Conservation (phyloP, 2,329 filamentous ascomycete species). For the Ophiostoma quercus region DNA sequence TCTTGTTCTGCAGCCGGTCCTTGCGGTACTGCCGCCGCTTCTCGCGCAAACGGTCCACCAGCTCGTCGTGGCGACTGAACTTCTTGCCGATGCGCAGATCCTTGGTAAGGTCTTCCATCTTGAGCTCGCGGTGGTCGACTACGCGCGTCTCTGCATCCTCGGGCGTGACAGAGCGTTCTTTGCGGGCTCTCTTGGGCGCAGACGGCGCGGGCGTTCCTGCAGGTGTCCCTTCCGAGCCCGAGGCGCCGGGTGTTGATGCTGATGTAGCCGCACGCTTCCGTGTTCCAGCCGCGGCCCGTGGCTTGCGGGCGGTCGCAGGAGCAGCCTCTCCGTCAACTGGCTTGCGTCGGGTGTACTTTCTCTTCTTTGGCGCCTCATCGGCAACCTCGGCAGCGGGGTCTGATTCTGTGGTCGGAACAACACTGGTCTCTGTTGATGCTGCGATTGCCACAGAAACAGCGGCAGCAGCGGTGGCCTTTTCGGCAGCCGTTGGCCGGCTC, state of each 20-base stretch:
- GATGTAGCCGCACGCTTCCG: conserved; percentile 7
- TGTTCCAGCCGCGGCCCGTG: background rate
- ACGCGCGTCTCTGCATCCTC: conserved; percentile 57
- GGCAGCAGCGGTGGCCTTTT: background rate
- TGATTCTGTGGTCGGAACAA: conserved; percentile 5
- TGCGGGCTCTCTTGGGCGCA: conserved; percentile 31
- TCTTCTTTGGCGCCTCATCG: conserved; percentile 17
- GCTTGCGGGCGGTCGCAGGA: background rate
- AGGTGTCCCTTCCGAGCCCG: background rate
- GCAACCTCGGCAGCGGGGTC: background rate
- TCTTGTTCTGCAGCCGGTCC: conserved; percentile 38
- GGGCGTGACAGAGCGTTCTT: conserved; percentile 51
- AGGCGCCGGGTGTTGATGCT: background rate
- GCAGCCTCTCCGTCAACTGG: conserved; percentile 1
- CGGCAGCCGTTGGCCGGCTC: conserved; percentile 15
- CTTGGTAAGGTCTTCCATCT: conserved; percentile 67
- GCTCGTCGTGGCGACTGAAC: conserved; percentile 67
- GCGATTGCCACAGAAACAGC: background rate
- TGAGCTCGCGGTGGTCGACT: conserved; percentile 62
- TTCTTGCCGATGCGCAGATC: conserved; percentile 68
- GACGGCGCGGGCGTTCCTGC: conserved; percentile 14
- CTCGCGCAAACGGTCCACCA: conserved; percentile 60
- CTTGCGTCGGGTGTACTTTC: conserved; percentile 22
- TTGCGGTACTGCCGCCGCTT: conserved; percentile 33
- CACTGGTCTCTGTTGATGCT: background rate